Conservation (phyloP, 1,284 basidiomycete species). For the Malassezia furfur region DNA sequence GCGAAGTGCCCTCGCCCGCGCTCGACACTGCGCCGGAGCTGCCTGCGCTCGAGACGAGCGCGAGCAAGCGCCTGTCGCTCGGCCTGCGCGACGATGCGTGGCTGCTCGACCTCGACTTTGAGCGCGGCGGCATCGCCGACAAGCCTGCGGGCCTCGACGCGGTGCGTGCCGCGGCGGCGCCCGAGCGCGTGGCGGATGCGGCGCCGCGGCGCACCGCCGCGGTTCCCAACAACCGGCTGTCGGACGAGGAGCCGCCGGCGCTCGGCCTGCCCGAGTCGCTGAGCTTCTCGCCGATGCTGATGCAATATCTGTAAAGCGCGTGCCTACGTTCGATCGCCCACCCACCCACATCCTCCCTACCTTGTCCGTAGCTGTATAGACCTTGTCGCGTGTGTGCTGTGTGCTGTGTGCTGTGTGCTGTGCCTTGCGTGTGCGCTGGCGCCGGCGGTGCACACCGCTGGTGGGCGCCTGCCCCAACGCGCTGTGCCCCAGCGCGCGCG, state of each 20-base stretch:
- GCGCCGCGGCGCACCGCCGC: too few relatives aligned
- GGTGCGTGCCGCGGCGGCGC: too few relatives aligned
- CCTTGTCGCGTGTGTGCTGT: too few relatives aligned
- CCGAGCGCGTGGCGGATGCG: background rate
- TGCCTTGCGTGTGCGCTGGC: too few relatives aligned
- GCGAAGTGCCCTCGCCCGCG: background rate
- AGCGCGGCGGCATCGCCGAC: background rate
- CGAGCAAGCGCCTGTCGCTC: constrained; percentile 15
- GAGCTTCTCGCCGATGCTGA: background rate
- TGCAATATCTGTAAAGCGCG: background rate
- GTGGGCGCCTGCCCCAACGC: too few relatives aligned
- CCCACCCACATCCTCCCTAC: too few relatives aligned
- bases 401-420: too few relatives aligned
- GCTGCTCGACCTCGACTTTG: constrained; percentile 10
- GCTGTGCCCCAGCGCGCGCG: too few relatives aligned
- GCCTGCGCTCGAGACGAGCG: background rate
- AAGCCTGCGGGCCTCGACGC: background rate
- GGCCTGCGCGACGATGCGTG: constrained; percentile 10
- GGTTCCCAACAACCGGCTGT: background rate
- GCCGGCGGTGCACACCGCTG: too few relatives aligned
- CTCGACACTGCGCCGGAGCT: background rate
- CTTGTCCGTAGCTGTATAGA: too few relatives aligned
- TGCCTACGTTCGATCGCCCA: too few relatives aligned
- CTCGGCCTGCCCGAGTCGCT: background rate
- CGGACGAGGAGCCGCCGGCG: background rate